Percentiles rank a stretch among this genome's conserved stretches.
Evolutionary conservation across 257 asterid species (phyloP).

Genomic region (Solanum piurae): DNA sequence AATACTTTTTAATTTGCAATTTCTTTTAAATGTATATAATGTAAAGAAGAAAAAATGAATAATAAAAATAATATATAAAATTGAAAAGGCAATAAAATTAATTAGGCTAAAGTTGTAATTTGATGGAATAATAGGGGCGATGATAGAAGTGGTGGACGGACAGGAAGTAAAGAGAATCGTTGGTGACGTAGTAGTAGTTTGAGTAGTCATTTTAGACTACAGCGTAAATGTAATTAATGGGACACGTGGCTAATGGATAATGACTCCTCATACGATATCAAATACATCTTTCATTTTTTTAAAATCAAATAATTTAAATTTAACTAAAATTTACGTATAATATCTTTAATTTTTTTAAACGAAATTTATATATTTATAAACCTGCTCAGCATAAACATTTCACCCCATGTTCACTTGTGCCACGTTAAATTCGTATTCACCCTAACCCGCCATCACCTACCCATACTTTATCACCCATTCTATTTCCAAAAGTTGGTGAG

Average conservation of each 20-base stretch:
- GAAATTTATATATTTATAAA: no score
- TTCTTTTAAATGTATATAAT: neutral
- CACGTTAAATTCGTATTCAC: neutral
- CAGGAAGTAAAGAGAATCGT: neutral
- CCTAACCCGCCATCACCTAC: neutral
- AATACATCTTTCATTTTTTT: no score
- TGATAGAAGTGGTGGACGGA: neutral
- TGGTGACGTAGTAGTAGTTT: neutral
- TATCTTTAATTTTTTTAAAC: no score
- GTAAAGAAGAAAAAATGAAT: no score
- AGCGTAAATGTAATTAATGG: neutral
- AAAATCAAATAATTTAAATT: no score
- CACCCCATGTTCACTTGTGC: no score
- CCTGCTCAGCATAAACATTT: no score
- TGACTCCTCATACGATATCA: neutral
- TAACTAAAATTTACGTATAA: no score
- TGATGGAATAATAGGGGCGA: neutral
- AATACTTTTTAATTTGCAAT: no score
- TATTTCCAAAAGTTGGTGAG: neutral
- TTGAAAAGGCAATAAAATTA: neutral
- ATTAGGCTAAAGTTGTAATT: neutral
- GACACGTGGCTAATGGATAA: neutral
- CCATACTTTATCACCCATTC: no score
- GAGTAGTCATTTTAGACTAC: neutral
- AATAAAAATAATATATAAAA: no score